Evolutionary conservation across 805 yeast species (phyloP), one percentile per base, ranked within the genome.

Genomic region (Candida railenensis): DNA sequence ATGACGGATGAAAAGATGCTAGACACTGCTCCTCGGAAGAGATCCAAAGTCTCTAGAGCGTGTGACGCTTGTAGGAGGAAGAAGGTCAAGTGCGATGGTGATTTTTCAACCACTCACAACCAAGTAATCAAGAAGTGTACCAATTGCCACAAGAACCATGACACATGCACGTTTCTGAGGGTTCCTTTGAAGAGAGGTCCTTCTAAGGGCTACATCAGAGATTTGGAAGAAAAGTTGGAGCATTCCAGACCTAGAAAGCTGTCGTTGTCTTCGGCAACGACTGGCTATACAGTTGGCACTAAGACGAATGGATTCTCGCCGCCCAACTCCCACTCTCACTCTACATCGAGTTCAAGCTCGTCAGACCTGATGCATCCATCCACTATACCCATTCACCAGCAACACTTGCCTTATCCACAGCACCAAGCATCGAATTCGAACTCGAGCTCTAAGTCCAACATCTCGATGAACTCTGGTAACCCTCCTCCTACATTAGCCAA

Each of bases 131-230:
- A 73, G 48, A 61, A 73, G 1, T 87, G 95, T 61, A 66, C 83
- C 12, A 83, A 79, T 52, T 87, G 95, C 62, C 58, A 66, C 14
- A 82, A 80, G 57, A 80, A 74, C 54, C 74, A 73, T 40, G 89
- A 84, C 40, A 59, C 57, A 2, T 87, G 95, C 61, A 72, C 85
- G 1, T 87, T 85, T 59, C 82, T 83, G 19, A 69, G 92, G 42
- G 74, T 83, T 1, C 95, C 91, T 0, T 61, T 87, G 59, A 87
- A 87, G 55, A 67, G 95, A 53, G 95, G 95, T 0, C 95, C 95
- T 0, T 75, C 85, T 0, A 87, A 85, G 56, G 92, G 92, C 1
- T 83, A 80, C 52, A 69, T 73, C n/a, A 65, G 75, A 42, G 78
- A 71, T 45, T 55, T 63, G 39, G 74, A 67, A 45, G 74, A 70